Percentiles rank a stretch among this genome's conserved stretches.
phyloP scores from a whole-genome alignment of 176 grass and related monocot genomes.

The Puccinellia tenuiflora region DNA sequence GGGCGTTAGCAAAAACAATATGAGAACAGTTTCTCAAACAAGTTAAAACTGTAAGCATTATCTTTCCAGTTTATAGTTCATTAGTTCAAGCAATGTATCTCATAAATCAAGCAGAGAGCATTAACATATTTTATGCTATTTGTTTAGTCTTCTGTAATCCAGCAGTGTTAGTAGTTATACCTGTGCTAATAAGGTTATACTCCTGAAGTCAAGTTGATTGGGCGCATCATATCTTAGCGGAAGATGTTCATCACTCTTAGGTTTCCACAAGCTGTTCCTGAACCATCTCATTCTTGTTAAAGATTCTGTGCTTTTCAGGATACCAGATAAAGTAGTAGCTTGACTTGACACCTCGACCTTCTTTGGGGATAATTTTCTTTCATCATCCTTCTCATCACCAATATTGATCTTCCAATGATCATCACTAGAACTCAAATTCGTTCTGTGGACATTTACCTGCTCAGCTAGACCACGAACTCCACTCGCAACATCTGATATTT shows the following conservation, averaged over 20 bases:
- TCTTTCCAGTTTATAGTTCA: background rate
- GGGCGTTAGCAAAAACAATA: background rate
- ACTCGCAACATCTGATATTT: slow-evolving; percentile 38
- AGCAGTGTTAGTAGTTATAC: slow-evolving; percentile 28
- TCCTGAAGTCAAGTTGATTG: slow-evolving; percentile 47
- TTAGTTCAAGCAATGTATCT: background rate
- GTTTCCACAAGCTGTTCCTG: slow-evolving; percentile 63
- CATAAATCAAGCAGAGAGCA: background rate
- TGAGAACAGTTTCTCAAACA: background rate
- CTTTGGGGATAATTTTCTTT: slow-evolving; percentile 26
- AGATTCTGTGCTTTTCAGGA: slow-evolving; percentile 41
- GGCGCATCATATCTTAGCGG: slow-evolving; percentile 34
- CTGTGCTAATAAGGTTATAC: slow-evolving; percentile 37
- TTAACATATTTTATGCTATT: background rate
- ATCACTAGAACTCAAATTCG: slow-evolving; percentile 18
- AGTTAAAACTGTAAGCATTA: background rate
- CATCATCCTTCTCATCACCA: slow-evolving; percentile 27
- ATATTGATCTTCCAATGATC: slow-evolving; percentile 55
- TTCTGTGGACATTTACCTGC: slow-evolving; percentile 34
- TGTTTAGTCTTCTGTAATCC: background rate
- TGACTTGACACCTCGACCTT: slow-evolving; percentile 17
- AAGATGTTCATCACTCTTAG: slow-evolving; percentile 56
- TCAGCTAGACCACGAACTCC: slow-evolving; percentile 26
- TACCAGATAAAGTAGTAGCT: slow-evolving; percentile 16
- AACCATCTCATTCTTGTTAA: slow-evolving; percentile 53